Base-by-base conservation (phyloP, 2,329 filamentous ascomycete species). In the Blumeria hordei region DNA sequence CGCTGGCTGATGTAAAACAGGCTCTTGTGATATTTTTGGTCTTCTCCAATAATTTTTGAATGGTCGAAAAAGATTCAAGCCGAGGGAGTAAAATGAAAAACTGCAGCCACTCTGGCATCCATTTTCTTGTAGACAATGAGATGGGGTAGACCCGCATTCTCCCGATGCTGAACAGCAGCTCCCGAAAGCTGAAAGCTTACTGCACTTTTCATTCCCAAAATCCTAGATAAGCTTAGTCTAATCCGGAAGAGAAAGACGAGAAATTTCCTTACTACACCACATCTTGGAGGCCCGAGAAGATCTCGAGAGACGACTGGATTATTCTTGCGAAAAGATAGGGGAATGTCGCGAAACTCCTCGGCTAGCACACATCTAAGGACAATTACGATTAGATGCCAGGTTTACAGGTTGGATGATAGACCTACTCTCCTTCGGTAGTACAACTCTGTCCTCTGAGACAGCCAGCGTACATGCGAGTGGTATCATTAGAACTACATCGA, bases 401-500 rank as follows among this genome's bases (percentile, higher is more conserved):
- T 51, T 37, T 11, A 28, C 16, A 54, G 14, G 10, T 32, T 43
- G 39, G 18, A 43, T 43, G 39, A 18, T 6, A 45, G 12, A 59
- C 62, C 56, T 58, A 64, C 64, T 59, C 41, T 58, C 59, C 59
- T 52, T 59, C 35, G 2, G 58, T 52, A 8, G 54, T 60, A 51
- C 64, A 65, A 11, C 57, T 51, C 54, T 66, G 64, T 36, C 63
- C 63, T 41, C 60, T 59, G 35, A 66, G 61, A 59, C 64, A 66
- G 11, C 64, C 63, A 57, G 63, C 57, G 54, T 65, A 64, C 51
- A 64, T 62, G 10, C 12, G 11, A 11, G 61, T 55, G 0, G 55
- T 41, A 54, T 59, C 60, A n/a, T 41, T 60, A 55, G 60, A 60
- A 54, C 69, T 62, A 62, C 72, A 74, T 3, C 57, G 66, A 21